Conservation (phyloP, 805 yeast genomes). For the Millerago galiae region DNA sequence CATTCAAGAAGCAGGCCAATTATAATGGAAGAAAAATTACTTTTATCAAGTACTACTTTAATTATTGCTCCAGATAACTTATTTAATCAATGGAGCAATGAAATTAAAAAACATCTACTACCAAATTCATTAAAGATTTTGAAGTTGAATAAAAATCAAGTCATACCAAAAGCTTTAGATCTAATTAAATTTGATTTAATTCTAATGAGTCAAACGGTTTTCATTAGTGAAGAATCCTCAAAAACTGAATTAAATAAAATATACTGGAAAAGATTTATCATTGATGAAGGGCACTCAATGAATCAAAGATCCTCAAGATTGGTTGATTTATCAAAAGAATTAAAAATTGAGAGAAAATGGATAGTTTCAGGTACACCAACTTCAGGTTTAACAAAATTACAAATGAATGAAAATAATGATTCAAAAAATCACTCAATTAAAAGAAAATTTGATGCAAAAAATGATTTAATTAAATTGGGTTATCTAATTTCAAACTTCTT, state of each 20-base stretch:
- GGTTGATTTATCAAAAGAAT: slow-evolving; percentile 39
- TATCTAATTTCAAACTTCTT: slow-evolving; percentile 45
- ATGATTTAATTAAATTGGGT: slow-evolving; percentile 51
- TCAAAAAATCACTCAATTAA: slow-evolving; percentile 38
- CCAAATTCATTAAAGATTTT: slow-evolving; percentile 31
- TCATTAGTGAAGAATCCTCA: slow-evolving; percentile 33
- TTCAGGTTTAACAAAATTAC: slow-evolving; percentile 54
- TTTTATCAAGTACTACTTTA: slow-evolving; percentile 47
- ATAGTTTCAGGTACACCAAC: slow-evolving; percentile 76
- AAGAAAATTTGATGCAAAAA: slow-evolving; percentile 42
- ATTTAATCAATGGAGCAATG: slow-evolving; percentile 58
- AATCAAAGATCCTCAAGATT: slow-evolving; percentile 44
- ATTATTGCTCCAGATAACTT: slow-evolving; percentile 62
- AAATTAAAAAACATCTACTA: slow-evolving; percentile 48
- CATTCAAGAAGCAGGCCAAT: slow-evolving; percentile 14
- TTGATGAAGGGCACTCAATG: slow-evolving; percentile 74
- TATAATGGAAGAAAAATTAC: slow-evolving; percentile 25
- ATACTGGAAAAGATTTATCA: slow-evolving; percentile 63
- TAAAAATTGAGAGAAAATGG: slow-evolving; percentile 61
- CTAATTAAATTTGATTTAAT: slow-evolving; percentile 46
- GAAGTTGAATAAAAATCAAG: slow-evolving; percentile 18
- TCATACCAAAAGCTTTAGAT: slow-evolving; percentile 27
- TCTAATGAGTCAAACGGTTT: slow-evolving; percentile 40
- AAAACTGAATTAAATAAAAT: slow-evolving; percentile 34
- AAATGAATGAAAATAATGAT: slow-evolving; percentile 29